Base-by-base conservation (phyloP, 768 basidiomycete genomes). In the Lentinula detonsa region DNA sequence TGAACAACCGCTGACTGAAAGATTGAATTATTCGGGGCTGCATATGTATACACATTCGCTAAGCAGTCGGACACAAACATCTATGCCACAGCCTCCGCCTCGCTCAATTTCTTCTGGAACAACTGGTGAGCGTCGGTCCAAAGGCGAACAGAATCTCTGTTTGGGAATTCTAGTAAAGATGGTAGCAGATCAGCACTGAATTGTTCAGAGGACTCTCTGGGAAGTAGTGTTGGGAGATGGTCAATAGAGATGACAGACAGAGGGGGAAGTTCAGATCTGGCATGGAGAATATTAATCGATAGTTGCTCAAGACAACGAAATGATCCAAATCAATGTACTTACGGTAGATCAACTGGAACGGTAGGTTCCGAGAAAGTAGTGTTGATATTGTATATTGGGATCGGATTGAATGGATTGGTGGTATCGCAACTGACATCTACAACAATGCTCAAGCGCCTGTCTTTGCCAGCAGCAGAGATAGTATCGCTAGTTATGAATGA, bases 351-450 rank as follows among this genome's bases (percentile, higher is more conserved):
- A 42, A 95, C 94, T 62, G 87, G 79, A 43, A 98, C 92, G 2
- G 95, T 97, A 16, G 97, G 97, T 61, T 91, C 82, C 51, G 87
- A 83, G 72, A 98, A 98, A 0, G 93, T 95, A 21, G 96, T 98
- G 76, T 97, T 98, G 76, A 95, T 82, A 59, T 70, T 79, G 76
- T 99, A 99, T 63, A 99, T 88, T 8, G 97, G 97, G 65, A 98
- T 90, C 1, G 97, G 97, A 73, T 98, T 99, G 82, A 89, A 90
- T 15, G 97, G 95, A 74, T 99, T 99, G 58, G 95, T 98, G 23
- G 96, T 98, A 73, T 99, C 97, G 78, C 97, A 99, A 72, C 93
- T 96, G 67, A 99, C 97, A 67, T 99, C 97, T 28, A 98, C 97
- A 51, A 98, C 86, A 33, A 95, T 87, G 23, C 85, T 79, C 62